These are phyloP conservation scores for Thermomyces lanuginosus DNA, from an alignment of 2,329 filamentous ascomycete species.

Conservation along the genomic window DNA sequence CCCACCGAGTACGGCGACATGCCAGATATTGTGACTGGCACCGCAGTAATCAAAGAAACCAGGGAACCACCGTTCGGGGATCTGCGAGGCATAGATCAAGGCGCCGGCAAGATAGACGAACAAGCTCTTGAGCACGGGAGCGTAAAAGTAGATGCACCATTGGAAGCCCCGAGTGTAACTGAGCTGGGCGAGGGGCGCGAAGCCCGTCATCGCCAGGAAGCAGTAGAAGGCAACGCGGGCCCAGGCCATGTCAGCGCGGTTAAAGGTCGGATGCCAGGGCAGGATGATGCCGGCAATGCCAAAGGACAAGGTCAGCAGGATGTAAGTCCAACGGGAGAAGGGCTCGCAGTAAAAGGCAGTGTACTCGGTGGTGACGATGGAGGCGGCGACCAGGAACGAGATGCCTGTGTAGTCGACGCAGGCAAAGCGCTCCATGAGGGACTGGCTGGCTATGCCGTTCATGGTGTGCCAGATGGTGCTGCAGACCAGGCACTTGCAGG, in stretches of 20 bases:
- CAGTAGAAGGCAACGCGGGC: constrained; percentile 82
- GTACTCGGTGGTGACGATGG: constrained; percentile 96
- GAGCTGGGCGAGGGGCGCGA: constrained; percentile 75
- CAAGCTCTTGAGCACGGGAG: constrained; percentile 69
- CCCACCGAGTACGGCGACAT: constrained; percentile 80
- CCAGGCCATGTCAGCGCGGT: constrained; percentile 84
- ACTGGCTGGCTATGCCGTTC: constrained; percentile 85
- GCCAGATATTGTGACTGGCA: constrained; percentile 95
- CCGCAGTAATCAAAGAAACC: constrained; percentile 92
- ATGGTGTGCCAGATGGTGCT: constrained; percentile 97
- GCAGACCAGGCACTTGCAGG: constrained; percentile 87
- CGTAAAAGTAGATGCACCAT: constrained; percentile 82
- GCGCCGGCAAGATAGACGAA: constrained; percentile 75
- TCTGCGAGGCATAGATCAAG: constrained; percentile 73
- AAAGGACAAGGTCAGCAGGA: constrained; percentile 61
- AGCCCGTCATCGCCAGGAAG: constrained; percentile 70
- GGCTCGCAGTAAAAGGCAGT: constrained; percentile 98
- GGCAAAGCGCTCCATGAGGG: constrained; percentile 82
- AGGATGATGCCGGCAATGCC: constrained; percentile 78
- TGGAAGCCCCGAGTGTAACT: constrained; percentile 57
- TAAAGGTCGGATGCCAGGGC: constrained; percentile 93
- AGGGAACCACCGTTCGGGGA: constrained; percentile 84
- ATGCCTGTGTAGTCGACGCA: constrained; percentile 98
- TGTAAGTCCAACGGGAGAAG: constrained; percentile 69
- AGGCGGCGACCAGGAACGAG: constrained; percentile 76